A percentile compares a stretch with the other conserved stretches of the same genome.
phyloP scores from a whole-genome alignment of 2,329 filamentous ascomycete species.

The Colletotrichum sp. region DNA sequence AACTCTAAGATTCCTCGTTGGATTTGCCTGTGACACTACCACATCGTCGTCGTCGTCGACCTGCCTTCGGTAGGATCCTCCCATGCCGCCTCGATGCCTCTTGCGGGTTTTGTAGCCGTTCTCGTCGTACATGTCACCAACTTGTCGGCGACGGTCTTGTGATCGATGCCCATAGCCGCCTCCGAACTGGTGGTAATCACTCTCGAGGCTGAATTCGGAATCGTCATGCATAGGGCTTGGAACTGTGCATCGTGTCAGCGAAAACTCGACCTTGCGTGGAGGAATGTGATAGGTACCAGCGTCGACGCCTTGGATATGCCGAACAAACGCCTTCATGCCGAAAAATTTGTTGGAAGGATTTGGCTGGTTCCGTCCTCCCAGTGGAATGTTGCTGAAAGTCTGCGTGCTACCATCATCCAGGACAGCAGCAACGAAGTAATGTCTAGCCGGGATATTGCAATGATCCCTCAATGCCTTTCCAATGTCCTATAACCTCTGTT shows the following conservation, averaged over 20 bases:
- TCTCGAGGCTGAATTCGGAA: constrained; percentile 21
- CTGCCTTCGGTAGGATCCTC: constrained; percentile 35
- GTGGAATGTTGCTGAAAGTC: constrained; percentile 39
- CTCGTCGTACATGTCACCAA: constrained; percentile 29
- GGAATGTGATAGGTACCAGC: constrained; percentile 36
- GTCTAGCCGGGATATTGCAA: constrained; percentile 55
- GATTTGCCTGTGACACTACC: constrained; percentile 39
- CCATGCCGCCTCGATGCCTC: constrained; percentile 31
- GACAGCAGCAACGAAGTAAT: constrained; percentile 58
- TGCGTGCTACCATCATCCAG: constrained; percentile 51
- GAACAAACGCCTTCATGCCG: constrained; percentile 44
- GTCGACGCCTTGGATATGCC: constrained; percentile 39
- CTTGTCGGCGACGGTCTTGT: constrained; percentile 30
- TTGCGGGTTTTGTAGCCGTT: constrained; percentile 39
- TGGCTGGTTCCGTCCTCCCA: constrained; percentile 39
- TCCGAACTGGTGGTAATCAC: constrained; percentile 23
- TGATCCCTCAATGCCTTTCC: constrained; percentile 56
- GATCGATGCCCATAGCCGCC: constrained; percentile 27
- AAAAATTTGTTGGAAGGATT: constrained; percentile 51
- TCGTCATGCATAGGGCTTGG: constrained; percentile 38
- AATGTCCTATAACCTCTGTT: constrained; percentile 45
- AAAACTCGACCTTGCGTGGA: background rate
- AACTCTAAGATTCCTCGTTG: constrained; percentile 54
- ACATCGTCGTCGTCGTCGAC: constrained; percentile 49
- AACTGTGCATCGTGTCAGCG: constrained; percentile 26